phyloP scores from a whole-genome alignment of 352 stramenopile species.

The Phytopythium chamaehyphon region DNA sequence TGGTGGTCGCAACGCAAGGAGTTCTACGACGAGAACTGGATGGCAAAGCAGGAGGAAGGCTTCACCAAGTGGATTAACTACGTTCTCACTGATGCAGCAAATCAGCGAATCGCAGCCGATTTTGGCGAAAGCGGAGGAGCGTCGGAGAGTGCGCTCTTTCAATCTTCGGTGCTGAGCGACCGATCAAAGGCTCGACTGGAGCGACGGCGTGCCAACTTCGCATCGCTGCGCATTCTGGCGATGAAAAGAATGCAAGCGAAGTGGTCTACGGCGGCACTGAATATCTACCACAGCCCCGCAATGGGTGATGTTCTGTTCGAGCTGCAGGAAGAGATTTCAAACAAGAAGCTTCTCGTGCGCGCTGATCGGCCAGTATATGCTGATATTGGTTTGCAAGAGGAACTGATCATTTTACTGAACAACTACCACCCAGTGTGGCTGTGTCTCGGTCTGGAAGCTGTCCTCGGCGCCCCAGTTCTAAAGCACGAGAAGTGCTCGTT shows the following conservation, averaged over 20 bases:
- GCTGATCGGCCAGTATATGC: constrained; percentile 87
- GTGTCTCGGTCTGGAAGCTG: constrained; percentile 83
- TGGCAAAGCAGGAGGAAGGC: constrained; percentile 70
- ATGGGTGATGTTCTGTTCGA: constrained; percentile 59
- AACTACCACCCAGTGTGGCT: constrained; percentile 92
- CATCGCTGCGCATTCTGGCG: constrained; percentile 61
- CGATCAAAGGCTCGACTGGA: constrained; percentile 6
- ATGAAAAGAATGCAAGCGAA: constrained; percentile 70
- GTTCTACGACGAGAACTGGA: constrained; percentile 76
- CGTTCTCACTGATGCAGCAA: constrained; percentile 59
- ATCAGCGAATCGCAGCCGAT: constrained; percentile 31
- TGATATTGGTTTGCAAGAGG: constrained; percentile 84
- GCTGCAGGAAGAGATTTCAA: constrained; percentile 67
- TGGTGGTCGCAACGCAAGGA: constrained; percentile 75
- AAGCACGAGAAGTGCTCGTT: constrained; percentile 53
- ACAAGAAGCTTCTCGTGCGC: constrained; percentile 77
- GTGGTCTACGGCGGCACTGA: constrained; percentile 47
- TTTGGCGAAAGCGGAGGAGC: constrained; percentile 12
- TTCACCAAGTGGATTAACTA: constrained; percentile 90
- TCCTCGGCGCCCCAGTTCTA: constrained; percentile 68
- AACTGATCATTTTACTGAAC: constrained; percentile 85
- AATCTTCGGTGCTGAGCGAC: neutral
- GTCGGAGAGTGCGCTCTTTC: constrained; percentile 7
- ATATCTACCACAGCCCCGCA: constrained; percentile 50
- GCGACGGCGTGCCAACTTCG: constrained; percentile 46